Percentiles rank a stretch among this genome's conserved stretches.
Evolutionary conservation across 2,329 filamentous ascomycete species (phyloP).

Genomic region (Chlorencoelia australis): DNA sequence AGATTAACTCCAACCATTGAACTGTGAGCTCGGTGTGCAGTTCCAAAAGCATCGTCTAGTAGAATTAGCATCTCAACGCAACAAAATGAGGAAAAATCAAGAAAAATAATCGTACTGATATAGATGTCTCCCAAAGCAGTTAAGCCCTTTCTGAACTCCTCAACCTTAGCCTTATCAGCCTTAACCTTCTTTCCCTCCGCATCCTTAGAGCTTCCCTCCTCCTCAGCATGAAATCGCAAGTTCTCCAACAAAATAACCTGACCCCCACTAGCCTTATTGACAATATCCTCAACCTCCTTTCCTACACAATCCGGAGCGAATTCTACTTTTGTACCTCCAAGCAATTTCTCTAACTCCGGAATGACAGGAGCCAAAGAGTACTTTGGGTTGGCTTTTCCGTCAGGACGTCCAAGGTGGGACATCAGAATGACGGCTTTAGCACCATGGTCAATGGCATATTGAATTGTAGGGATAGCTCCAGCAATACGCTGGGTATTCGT

Average conservation of each 20-base stretch:
- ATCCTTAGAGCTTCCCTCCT: conserved; percentile 94
- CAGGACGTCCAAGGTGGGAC: conserved; percentile 95
- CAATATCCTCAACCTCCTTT: conserved; percentile 77
- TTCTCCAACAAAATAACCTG: conserved; percentile 92
- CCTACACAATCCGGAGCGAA: conserved; percentile 90
- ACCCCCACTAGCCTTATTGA: conserved; percentile 72
- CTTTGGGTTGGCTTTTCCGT: conserved; percentile 82
- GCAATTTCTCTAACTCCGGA: conserved; percentile 80
- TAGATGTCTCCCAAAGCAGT: conserved; percentile 92
- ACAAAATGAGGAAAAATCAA: not conserved
- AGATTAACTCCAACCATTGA: conserved; percentile 98
- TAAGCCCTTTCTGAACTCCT: conserved; percentile 87
- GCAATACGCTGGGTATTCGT: conserved; percentile 99
- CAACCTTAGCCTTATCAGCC: conserved; percentile 88
- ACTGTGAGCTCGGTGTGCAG: conserved; percentile 94
- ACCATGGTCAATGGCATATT: conserved; percentile 80
- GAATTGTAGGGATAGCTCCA: conserved; percentile 90
- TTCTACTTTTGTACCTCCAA: conserved; percentile 66
- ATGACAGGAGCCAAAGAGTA: conserved; percentile 93
- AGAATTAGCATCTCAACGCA: not conserved
- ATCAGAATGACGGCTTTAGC: conserved; percentile 92
- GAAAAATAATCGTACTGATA: conserved; percentile 59
- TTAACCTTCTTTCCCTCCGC: conserved; percentile 94
- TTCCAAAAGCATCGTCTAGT: conserved; percentile 93
- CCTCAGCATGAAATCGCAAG: conserved; percentile 94